Conservation (phyloP, 768 basidiomycete genomes). For the Suillus weaverae region DNA sequence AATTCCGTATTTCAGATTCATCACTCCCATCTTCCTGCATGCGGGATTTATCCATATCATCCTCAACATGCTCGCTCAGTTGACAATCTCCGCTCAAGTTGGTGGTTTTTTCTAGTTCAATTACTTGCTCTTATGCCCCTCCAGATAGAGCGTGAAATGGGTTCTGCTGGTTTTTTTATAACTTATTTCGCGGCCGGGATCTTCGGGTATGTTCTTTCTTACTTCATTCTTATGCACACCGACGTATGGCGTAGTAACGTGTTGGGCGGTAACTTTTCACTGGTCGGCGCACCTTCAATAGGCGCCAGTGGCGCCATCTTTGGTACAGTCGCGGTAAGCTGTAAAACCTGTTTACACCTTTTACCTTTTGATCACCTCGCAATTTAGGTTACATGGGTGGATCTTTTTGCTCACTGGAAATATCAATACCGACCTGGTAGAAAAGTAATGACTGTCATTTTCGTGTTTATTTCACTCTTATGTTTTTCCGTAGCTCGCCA, state of each 20-base stretch:
- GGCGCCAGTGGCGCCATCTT: conserved; percentile 95
- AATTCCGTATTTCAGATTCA: conserved; percentile 52
- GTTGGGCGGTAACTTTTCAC: conserved; percentile 89
- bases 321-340: conserved; percentile 72
- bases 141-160: conserved; percentile 90
- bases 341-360: neutral
- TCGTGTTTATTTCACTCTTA: neutral
- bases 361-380: neutral
- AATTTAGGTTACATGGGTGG: conserved; percentile 74
- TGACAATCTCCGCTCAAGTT: conserved; percentile 77
- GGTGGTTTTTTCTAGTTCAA: neutral
- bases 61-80: conserved; percentile 88
- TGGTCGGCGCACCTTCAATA: conserved; percentile 84
- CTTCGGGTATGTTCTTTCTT: conserved; percentile 64
- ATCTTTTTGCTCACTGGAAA: conserved; percentile 90
- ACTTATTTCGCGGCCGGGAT: conserved; percentile 91
- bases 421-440: conserved; percentile 80
- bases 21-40: conserved; percentile 88
- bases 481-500: conserved; percentile 55
- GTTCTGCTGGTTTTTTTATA: conserved; percentile 79
- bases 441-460: conserved; percentile 49
- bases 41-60: conserved; percentile 93
- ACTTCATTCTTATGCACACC: neutral
- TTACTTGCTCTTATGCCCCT: conserved; percentile 6
- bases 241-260: conserved; percentile 55